Conservation (phyloP, 805 yeast species). For the Saccharomyces jurei region DNA sequence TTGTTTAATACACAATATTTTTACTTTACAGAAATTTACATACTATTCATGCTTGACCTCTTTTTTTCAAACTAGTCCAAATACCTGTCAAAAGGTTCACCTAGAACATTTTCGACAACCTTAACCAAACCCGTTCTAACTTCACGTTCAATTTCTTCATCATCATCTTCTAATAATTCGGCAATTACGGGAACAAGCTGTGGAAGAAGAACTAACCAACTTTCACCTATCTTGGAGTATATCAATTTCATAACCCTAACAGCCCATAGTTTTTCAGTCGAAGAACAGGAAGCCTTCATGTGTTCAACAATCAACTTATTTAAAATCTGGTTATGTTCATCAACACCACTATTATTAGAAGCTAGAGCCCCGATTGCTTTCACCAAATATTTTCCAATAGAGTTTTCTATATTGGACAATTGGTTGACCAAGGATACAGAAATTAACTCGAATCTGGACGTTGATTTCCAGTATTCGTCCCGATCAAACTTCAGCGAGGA, state of each 20-base stretch:
- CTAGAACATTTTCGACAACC: slow-evolving; percentile 84
- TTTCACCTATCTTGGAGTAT: slow-evolving; percentile 88
- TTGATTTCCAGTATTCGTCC: slow-evolving; percentile 91
- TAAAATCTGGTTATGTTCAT: slow-evolving; percentile 66
- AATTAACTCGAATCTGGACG: slow-evolving; percentile 71
- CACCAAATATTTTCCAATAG: slow-evolving; percentile 72
- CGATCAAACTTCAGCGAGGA: slow-evolving; percentile 82
- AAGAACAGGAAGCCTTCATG: slow-evolving; percentile 52
- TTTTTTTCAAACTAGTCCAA: slow-evolving; percentile 33
- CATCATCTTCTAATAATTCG: slow-evolving; percentile 90
- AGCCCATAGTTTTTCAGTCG: slow-evolving; percentile 70
- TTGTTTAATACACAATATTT: neutral
- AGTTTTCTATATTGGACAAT: slow-evolving; percentile 57
- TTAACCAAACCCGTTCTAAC: slow-evolving; percentile 85
- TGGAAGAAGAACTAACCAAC: slow-evolving; percentile 85
- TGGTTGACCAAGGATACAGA: slow-evolving; percentile 58
- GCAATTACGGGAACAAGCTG: slow-evolving; percentile 94
- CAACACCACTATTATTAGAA: slow-evolving; percentile 56
- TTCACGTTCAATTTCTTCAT: slow-evolving; percentile 84
- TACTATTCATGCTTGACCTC: neutral
- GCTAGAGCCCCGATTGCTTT: slow-evolving; percentile 74
- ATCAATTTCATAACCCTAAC: slow-evolving; percentile 69
- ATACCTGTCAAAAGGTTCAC: slow-evolving; percentile 88
- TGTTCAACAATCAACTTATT: slow-evolving; percentile 56
- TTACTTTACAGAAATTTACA: neutral